Conservation (phyloP, 305 asterid genomes). For the Fraxinus baroniana region DNA sequence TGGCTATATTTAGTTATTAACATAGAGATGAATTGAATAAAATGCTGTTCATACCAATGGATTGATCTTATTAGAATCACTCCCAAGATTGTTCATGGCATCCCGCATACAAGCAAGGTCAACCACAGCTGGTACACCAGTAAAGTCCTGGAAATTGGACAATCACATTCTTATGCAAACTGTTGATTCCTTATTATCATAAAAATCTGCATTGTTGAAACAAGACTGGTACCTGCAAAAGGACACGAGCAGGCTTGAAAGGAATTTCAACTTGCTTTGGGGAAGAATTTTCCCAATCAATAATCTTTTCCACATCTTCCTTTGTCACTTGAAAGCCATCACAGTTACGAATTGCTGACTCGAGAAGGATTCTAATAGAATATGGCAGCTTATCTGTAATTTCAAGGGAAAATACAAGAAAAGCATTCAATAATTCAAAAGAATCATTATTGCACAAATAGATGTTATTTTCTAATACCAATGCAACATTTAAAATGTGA, state of each 20-base stretch:
- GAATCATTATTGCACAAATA: not conserved
- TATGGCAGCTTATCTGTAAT: conserved; percentile 80
- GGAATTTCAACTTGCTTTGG: conserved; percentile 89
- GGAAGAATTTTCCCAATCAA: conserved; percentile 81
- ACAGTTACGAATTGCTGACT: conserved; percentile 90
- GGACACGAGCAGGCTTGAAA: conserved; percentile 95
- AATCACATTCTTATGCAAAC: conserved; percentile 9
- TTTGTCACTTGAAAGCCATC: conserved; percentile 84
- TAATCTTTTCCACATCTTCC: conserved; percentile 82
- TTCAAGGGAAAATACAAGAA: conserved; percentile 15
- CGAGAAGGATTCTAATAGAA: conserved; percentile 83
- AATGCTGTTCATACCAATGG: conserved; percentile 36
- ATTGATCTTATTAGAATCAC: conserved; percentile 52
- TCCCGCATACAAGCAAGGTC: conserved; percentile 60
- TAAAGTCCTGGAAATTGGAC: conserved; percentile 39
- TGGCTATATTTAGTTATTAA: not conserved
- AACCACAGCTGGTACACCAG: conserved; percentile 57
- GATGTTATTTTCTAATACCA: not conserved
- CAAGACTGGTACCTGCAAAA: conserved; percentile 65
- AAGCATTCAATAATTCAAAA: not conserved
- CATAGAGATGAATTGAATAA: not conserved
- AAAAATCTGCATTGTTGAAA: conserved; percentile 6
- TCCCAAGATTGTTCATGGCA: conserved; percentile 50
- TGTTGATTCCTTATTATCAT: not conserved
- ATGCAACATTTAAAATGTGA: not conserved